A percentile compares a stretch with the other conserved stretches of the same genome.
Evolutionary conservation across 768 basidiomycete species (phyloP).

Genomic region (Auricularia sp.): DNA sequence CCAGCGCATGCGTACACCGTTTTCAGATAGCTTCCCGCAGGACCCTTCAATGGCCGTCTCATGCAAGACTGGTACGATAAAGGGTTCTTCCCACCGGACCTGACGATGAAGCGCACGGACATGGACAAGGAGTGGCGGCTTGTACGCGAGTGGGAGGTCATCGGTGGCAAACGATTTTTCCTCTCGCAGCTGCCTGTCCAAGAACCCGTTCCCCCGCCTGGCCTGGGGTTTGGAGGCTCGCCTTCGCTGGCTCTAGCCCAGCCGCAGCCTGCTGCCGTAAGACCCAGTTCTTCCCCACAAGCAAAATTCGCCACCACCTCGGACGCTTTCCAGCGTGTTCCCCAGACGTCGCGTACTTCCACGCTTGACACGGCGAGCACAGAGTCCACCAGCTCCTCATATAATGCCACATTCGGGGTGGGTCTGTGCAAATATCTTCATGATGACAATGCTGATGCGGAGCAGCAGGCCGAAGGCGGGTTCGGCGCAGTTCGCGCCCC

Average conservation of each 20-base stretch:
- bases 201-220: neutral
- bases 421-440: neutral
- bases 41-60: constrained; percentile 76
- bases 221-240: neutral
- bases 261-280: neutral
- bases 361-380: neutral
- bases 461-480: neutral
- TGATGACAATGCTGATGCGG: neutral
- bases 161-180: neutral
- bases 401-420: neutral
- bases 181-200: neutral
- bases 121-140: constrained; percentile 59
- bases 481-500: neutral
- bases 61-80: constrained; percentile 96
- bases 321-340: neutral
- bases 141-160: constrained; percentile 40
- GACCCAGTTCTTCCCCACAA: neutral
- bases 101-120: constrained; percentile 76
- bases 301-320: neutral
- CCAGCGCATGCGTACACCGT: neutral
- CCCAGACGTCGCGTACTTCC: neutral
- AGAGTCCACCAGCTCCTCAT: neutral
- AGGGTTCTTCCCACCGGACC: constrained; percentile 75
- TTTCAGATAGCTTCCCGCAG: constrained; percentile 28
- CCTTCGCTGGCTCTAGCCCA: neutral